Evolutionary conservation across 2,329 filamentous ascomycete species (phyloP).

Genomic region (Cladosporium cucumerinum): DNA sequence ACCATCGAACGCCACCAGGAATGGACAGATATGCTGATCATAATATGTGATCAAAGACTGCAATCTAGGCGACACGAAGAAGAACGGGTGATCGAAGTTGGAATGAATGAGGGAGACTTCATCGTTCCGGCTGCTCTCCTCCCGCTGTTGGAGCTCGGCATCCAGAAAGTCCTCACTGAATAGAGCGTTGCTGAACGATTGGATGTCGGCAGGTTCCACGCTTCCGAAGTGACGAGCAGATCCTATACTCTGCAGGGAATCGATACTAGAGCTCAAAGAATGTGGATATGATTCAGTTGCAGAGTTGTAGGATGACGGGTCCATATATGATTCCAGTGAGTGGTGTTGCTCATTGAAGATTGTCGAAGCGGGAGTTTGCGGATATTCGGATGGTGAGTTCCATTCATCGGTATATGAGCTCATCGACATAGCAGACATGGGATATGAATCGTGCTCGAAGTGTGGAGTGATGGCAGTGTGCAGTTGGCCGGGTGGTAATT

Average conservation of each 20-base stretch:
- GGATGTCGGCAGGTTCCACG: background rate
- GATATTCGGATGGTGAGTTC: constrained; percentile 46
- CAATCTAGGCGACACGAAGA: constrained; percentile 69
- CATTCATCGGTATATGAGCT: constrained; percentile 49
- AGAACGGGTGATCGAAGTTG: constrained; percentile 39
- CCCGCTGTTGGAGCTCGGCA: constrained; percentile 23
- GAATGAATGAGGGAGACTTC: constrained; percentile 29
- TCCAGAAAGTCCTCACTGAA: constrained; percentile 16
- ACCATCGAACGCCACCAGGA: constrained; percentile 86
- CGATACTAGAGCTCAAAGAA: constrained; percentile 41
- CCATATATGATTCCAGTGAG: constrained; percentile 8
- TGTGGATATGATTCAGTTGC: constrained; percentile 38
- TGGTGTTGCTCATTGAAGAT: constrained; percentile 18
- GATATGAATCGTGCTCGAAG: constrained; percentile 42
- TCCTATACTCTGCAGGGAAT: constrained; percentile 42
- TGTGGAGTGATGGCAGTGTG: constrained; percentile 41
- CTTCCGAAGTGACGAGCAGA: constrained; percentile 13
- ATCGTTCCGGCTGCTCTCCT: constrained; percentile 19
- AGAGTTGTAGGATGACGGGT: constrained; percentile 10
- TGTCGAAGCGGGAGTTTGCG: constrained; percentile 45
- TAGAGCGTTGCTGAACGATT: constrained; percentile 12
- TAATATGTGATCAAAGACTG: constrained; percentile 92
- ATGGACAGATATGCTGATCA: constrained; percentile 84
- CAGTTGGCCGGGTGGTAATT: constrained; percentile 41
- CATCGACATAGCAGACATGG: constrained; percentile 45